phyloP scores from a whole-genome alignment of 2,329 filamentous ascomycete genomes.

The Nothopassalora personata region DNA sequence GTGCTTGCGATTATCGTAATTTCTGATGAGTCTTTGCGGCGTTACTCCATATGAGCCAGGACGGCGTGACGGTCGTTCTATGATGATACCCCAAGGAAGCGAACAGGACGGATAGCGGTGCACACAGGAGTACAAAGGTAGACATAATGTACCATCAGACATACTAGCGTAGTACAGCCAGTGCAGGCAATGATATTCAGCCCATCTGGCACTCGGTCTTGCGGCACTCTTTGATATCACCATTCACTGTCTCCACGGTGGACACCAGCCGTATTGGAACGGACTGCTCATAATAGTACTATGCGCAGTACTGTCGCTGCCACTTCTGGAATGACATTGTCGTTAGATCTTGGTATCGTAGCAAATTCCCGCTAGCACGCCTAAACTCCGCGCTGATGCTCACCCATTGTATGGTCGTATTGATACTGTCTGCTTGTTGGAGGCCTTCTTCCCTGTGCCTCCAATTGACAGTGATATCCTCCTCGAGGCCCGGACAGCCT shows the following conservation, averaged over 20 bases:
- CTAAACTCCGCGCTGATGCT: slow-evolving; percentile 3
- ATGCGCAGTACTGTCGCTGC: not conserved
- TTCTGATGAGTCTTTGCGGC: slow-evolving; percentile 17
- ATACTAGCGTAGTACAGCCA: too few relatives aligned
- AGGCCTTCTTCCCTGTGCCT: not conserved
- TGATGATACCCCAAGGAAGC: not conserved
- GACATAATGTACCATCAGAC: not conserved
- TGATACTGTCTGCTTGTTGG: not conserved
- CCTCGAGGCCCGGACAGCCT: too few relatives aligned
- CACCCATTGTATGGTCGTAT: not conserved
- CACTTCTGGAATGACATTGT: not conserved
- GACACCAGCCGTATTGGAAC: not conserved
- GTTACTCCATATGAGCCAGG: not conserved
- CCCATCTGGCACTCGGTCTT: not conserved
- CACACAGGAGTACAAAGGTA: not conserved
- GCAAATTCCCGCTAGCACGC: not conserved
- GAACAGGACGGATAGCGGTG: not conserved
- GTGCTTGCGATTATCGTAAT: slow-evolving; percentile 46
- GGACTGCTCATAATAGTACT: not conserved
- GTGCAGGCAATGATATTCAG: not conserved
- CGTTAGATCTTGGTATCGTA: slow-evolving; percentile 2
- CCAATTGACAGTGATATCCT: too few relatives aligned
- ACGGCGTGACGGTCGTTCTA: not conserved
- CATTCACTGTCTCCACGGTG: too few relatives aligned
- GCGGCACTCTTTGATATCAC: too few relatives aligned